These are phyloP conservation scores for Starmerella sp. DNA, from an alignment of 805 yeast genomes.

Conservation along the genomic window DNA sequence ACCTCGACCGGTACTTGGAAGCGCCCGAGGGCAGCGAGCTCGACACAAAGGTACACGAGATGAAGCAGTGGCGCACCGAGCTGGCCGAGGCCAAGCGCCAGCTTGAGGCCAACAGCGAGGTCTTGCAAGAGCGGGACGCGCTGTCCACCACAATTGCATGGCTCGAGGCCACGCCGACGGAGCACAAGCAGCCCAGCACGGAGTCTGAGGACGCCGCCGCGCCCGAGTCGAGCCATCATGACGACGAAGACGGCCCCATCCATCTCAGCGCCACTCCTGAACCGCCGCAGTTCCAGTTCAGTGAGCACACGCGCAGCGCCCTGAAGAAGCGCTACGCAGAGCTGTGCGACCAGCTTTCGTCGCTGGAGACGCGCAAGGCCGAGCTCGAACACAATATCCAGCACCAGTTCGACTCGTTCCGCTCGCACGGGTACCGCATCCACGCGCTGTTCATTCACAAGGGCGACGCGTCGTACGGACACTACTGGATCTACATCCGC, in stretches of 20 bases:
- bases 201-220: too few species aligned
- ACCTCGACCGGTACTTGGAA: slow-evolving; percentile 80
- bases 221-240: not conserved
- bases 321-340: slow-evolving; percentile 38
- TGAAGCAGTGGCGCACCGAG: slow-evolving; percentile 44
- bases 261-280: not conserved
- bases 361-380: slow-evolving; percentile 35
- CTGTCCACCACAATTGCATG: slow-evolving; percentile 40
- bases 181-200: too few species aligned
- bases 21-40: slow-evolving; percentile 40
- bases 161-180: not conserved
- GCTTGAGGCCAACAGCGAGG: slow-evolving; percentile 12
- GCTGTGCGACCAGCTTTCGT: slow-evolving; percentile 36
- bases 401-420: slow-evolving; percentile 51
- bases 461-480: slow-evolving; percentile 94
- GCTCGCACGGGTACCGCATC: slow-evolving; percentile 60
- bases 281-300: not conserved
- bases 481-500: slow-evolving; percentile 88
- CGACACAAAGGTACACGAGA: slow-evolving; percentile 43
- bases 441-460: slow-evolving; percentile 91
- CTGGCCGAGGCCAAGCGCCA: slow-evolving; percentile 11
- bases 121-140: slow-evolving; percentile 30
- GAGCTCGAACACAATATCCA: slow-evolving; percentile 41
- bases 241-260: not conserved
- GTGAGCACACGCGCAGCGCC: slow-evolving; percentile 36